These are phyloP conservation scores for Coffea canephora DNA, from an alignment of 257 asterid species.

Conservation along the genomic window DNA sequence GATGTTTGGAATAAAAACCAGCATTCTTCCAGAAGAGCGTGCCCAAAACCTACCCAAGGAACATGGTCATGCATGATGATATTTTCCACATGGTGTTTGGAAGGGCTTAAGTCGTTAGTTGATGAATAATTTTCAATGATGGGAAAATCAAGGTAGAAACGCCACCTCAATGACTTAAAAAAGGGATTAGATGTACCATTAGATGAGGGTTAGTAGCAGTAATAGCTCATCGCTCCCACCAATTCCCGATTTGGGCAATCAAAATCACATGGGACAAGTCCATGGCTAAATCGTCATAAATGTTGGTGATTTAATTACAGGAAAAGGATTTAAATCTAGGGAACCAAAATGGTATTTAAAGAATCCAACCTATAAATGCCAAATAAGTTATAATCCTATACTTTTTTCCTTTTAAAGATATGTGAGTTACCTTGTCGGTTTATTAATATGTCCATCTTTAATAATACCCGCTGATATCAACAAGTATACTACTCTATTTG, in stretches of 20 bases:
- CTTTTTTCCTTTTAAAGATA: no score
- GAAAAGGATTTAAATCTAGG: background rate
- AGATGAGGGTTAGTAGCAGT: constrained; percentile 24
- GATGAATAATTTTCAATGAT: constrained; percentile 36
- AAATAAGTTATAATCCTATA: no score
- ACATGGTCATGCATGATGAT: constrained; percentile 9
- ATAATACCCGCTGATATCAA: no score
- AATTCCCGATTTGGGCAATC: background rate
- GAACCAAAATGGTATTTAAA: no score
- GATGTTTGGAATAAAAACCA: background rate
- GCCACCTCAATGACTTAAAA: constrained; percentile 15
- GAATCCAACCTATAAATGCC: no score
- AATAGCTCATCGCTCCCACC: constrained; percentile 22
- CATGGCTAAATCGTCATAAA: background rate
- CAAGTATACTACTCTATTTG: no score
- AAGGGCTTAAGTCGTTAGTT: constrained; percentile 26
- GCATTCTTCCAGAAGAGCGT: constrained; percentile 11
- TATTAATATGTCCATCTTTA: no score
- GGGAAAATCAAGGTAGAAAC: constrained; percentile 16
- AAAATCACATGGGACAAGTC: background rate
- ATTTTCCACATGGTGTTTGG: background rate
- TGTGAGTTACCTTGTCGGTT: no score
- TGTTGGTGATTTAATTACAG: background rate
- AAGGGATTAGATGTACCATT: constrained; percentile 14
- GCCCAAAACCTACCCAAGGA: background rate